phyloP scores from a whole-genome alignment of 805 yeast genomes.

The Saccharomycopsis sp. region DNA sequence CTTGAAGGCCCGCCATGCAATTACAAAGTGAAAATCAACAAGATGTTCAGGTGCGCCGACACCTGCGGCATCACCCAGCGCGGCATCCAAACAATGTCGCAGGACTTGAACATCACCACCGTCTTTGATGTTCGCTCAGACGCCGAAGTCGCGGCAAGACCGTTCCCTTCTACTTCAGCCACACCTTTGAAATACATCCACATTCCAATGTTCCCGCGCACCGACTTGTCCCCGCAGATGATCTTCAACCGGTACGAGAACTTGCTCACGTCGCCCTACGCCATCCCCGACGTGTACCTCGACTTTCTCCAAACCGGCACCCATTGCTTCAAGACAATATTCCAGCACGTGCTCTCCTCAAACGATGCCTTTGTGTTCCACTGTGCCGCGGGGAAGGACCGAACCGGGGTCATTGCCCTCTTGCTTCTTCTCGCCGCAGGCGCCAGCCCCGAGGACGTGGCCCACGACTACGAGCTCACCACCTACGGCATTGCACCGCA shows the following conservation, averaged over 20 bases:
- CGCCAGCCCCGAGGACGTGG: conserved; percentile 54
- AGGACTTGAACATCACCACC: conserved; percentile 34
- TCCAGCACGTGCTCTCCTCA: conserved; percentile 44
- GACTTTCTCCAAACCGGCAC: conserved; percentile 46
- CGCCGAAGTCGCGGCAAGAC: conserved; percentile 40
- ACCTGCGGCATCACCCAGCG: conserved; percentile 40
- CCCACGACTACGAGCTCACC: conserved; percentile 73
- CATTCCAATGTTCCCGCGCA: conserved; percentile 24
- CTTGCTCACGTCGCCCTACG: conserved; percentile 49
- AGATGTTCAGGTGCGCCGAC: conserved; percentile 55
- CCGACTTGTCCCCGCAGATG: conserved; percentile 56
- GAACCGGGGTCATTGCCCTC: conserved; percentile 72
- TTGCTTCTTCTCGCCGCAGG: conserved; percentile 53
- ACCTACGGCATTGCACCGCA: conserved; percentile 52
- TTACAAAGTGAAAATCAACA: conserved; percentile 1
- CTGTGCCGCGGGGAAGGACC: conserved; percentile 82
- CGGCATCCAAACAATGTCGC: conserved; percentile 37
- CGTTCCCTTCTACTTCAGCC: conserved; percentile 9
- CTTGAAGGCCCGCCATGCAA: neutral
- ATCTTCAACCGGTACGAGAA: conserved; percentile 47
- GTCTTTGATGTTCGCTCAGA: conserved; percentile 63
- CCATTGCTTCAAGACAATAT: conserved; percentile 39
- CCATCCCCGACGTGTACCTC: conserved; percentile 55
- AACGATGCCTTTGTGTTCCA: conserved; percentile 48
- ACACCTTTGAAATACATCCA: conserved; percentile 18